Conservation (phyloP, 2,329 filamentous ascomycete species). For the Amesomyces nigricolor region DNA sequence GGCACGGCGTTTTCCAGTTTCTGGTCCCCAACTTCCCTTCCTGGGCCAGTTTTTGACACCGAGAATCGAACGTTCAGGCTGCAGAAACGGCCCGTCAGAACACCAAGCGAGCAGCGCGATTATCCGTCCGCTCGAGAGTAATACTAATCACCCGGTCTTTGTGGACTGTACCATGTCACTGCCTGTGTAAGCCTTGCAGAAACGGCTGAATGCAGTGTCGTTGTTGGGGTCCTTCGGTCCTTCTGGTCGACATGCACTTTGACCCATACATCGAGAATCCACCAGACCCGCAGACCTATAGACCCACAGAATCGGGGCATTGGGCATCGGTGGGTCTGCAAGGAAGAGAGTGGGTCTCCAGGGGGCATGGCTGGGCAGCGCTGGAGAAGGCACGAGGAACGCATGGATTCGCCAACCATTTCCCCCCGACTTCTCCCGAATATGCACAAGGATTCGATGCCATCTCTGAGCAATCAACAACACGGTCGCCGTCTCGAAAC, state of each 20-base stretch:
- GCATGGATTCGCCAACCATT: slow-evolving; percentile 17
- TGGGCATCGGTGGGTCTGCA: slow-evolving; percentile 13
- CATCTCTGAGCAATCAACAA: not conserved
- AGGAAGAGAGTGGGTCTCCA: slow-evolving; percentile 14
- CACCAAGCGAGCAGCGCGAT: too few species aligned
- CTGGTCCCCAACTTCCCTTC: not conserved
- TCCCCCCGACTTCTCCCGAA: slow-evolving; percentile 22
- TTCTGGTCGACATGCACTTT: not conserved
- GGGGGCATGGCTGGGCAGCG: slow-evolving; percentile 15
- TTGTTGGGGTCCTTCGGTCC: not conserved
- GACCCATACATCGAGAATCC: not conserved
- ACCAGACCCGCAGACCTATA: not conserved
- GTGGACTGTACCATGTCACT: not conserved
- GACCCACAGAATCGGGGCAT: slow-evolving; percentile 5
- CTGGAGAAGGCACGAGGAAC: slow-evolving; percentile 19
- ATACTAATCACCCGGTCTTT: too few species aligned
- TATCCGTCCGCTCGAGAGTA: too few species aligned
- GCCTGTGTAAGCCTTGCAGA: not conserved
- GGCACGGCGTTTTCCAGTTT: not conserved
- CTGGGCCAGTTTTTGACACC: slow-evolving; percentile 9
- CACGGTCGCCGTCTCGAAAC: not conserved
- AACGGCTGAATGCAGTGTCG: not conserved
- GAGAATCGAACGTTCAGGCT: not conserved
- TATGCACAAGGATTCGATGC: slow-evolving; percentile 9
- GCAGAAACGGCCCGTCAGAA: too few species aligned